Conservation (phyloP, 768 basidiomycete species). For the Paxillus involutus region DNA sequence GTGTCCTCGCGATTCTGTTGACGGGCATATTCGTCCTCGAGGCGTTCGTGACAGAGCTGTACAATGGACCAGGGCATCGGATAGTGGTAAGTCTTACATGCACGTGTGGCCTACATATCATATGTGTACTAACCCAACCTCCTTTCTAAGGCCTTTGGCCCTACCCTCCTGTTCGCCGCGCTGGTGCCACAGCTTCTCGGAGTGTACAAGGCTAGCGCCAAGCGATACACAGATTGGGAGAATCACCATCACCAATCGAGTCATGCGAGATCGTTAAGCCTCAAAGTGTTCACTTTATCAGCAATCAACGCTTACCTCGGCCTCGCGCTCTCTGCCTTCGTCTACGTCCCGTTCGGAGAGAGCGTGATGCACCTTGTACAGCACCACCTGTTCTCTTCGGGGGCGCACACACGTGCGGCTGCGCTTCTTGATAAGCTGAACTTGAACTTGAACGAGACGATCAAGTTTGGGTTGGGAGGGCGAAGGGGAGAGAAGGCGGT, state of each 20-base stretch:
- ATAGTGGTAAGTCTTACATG: constrained; percentile 58
- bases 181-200: constrained; percentile 80
- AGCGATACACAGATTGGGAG: constrained; percentile 81
- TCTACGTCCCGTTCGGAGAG: constrained; percentile 94
- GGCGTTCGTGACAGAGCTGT: constrained; percentile 86
- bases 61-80: constrained; percentile 81
- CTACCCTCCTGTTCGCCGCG: constrained; percentile 79
- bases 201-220: constrained; percentile 68
- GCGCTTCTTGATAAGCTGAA: constrained; percentile 21
- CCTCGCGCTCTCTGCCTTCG: constrained; percentile 89
- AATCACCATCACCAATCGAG: constrained; percentile 83
- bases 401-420: constrained; percentile 11
- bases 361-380: constrained; percentile 66
- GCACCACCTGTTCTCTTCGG: constrained; percentile 22
- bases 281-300: constrained; percentile 88
- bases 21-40: constrained; percentile 86
- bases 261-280: constrained; percentile 76
- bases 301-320: constrained; percentile 90
- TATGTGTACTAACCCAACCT: background rate
- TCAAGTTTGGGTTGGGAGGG: constrained; percentile 28
- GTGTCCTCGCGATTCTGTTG: constrained; percentile 64
- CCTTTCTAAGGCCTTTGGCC: constrained; percentile 61
- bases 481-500: constrained; percentile 8
- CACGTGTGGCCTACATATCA: too few species aligned
- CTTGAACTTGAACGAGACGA: constrained; percentile 26